Evolutionary conservation across 1,284 basidiomycete genomes (phyloP), one percentile per base, ranked within the genome.

Genomic region (Gymnopus androsaceus): DNA sequence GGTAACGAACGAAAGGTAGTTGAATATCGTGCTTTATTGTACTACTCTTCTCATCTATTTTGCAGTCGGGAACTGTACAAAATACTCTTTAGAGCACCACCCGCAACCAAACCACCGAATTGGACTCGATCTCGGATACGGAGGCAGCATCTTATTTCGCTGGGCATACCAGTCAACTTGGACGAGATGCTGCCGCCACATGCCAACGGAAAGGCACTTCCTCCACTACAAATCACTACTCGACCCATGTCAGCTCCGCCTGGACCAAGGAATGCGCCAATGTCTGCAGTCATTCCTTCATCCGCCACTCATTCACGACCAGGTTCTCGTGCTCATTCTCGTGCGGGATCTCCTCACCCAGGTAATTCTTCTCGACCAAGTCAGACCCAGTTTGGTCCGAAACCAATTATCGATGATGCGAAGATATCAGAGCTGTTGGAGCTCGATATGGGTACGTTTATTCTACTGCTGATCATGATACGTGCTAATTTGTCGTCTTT

Each of bases 91-190:
- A 84, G 80, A 69, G 81, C 78, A 40, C 78, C 87, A 54, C 82
- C 87, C 61, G 75, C 81, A 8, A 82, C 87, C 49, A 85, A 88
- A 68, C 88, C 92, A 14, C 86, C 94, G 46, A 95, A 92, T 66
- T 97, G 94, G 94, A 93, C 87, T 54, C 85, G 93, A 40, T 95
- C 93, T 49, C 83, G 90, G 44, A 92, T 92, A 64, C 83, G 94
- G 55, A 78, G 93, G 48, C 91, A 94, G 66, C 92, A 96, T 64
- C 79, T 97, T 40, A 94, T 95, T 59, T 76, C 91, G 12, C 83
- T 97, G 36, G 94, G 95, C 33, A 87, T 97, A 47, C 94, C 94
- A 3, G 90, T 97, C 49, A 96, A 96, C 68, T 78, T 96, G 4
- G 94, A 97, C 68, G 94, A 97, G 75, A 85, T 95, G 17, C 74